Conservation (phyloP, 805 yeast species). For the Sungouiozyma ichnusensis region DNA sequence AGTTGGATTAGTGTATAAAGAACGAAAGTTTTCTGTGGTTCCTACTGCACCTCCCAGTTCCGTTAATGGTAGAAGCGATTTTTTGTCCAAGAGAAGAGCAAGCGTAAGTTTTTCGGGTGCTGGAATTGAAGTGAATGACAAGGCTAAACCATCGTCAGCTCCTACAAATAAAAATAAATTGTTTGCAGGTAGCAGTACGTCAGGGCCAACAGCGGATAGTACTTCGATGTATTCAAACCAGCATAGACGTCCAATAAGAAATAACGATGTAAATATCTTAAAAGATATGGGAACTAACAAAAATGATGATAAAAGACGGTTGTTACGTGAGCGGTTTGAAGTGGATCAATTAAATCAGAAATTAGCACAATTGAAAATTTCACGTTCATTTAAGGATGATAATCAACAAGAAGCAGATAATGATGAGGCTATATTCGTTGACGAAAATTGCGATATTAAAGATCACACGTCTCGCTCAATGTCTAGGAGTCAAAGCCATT, state of each 20-base stretch:
- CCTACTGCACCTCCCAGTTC: slow-evolving; percentile 53
- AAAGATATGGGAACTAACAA: background rate
- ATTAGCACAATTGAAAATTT: slow-evolving; percentile 14
- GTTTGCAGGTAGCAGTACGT: background rate
- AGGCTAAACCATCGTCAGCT: slow-evolving; percentile 1
- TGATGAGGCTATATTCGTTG: background rate
- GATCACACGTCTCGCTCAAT: background rate
- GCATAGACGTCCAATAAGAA: no score
- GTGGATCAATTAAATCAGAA: slow-evolving; percentile 27
- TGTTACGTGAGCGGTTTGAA: slow-evolving; percentile 8
- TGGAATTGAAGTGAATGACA: slow-evolving; percentile 3
- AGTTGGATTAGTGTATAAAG: slow-evolving; percentile 59
- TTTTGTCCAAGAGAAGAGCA: slow-evolving; percentile 8
- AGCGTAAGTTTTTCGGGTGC: slow-evolving; percentile 7
- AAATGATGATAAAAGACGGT: background rate
- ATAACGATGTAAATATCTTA: no score
- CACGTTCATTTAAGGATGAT: background rate
- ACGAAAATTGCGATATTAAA: background rate
- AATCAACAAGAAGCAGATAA: background rate
- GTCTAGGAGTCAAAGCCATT: slow-evolving; percentile 15
- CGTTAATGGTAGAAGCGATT: slow-evolving; percentile 9
- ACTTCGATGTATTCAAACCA: background rate
- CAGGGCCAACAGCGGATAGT: background rate
- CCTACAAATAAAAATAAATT: background rate
- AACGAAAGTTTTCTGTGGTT: slow-evolving; percentile 60